phyloP scores from a whole-genome alignment of 148 eudicot species.

The Mesembryanthemum crystallinum region DNA sequence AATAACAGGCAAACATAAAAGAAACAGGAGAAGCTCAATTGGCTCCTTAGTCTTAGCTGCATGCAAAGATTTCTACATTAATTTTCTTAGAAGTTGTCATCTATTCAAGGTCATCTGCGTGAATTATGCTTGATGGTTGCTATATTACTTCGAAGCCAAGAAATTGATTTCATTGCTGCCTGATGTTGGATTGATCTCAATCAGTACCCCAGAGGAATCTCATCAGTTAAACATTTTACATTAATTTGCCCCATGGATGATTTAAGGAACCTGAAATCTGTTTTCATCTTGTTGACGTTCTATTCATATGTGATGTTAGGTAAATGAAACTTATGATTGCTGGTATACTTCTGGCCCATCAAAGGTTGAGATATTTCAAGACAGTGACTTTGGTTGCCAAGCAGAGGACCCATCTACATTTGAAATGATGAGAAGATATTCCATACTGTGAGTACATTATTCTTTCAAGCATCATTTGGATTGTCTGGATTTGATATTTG shows the following conservation, averaged over 20 bases:
- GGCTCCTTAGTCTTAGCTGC: background rate
- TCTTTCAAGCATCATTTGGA: background rate
- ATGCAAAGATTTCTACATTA: background rate
- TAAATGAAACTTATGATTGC: slow-evolving; percentile 93
- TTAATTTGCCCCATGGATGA: background rate
- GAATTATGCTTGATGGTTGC: background rate
- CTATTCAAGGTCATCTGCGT: slow-evolving; percentile 1
- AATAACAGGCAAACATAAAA: no score
- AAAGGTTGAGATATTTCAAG: slow-evolving; percentile 68
- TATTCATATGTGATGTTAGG: slow-evolving; percentile 39
- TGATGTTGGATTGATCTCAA: slow-evolving; percentile 12
- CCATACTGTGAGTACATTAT: slow-evolving; percentile 63
- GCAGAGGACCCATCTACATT: slow-evolving; percentile 63
- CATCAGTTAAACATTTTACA: background rate
- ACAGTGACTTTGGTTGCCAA: slow-evolving; percentile 71
- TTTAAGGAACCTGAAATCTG: background rate
- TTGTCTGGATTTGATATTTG: no score
- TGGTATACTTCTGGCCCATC: slow-evolving; percentile 82
- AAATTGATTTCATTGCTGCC: background rate
- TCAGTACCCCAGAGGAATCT: background rate
- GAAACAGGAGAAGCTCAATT: background rate
- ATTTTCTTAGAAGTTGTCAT: background rate
- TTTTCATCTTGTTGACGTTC: background rate
- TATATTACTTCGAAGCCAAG: background rate
- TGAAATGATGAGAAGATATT: slow-evolving; percentile 85